Conservation (phyloP, 1,139 yeast species). For the Scheffersomyces titani region DNA sequence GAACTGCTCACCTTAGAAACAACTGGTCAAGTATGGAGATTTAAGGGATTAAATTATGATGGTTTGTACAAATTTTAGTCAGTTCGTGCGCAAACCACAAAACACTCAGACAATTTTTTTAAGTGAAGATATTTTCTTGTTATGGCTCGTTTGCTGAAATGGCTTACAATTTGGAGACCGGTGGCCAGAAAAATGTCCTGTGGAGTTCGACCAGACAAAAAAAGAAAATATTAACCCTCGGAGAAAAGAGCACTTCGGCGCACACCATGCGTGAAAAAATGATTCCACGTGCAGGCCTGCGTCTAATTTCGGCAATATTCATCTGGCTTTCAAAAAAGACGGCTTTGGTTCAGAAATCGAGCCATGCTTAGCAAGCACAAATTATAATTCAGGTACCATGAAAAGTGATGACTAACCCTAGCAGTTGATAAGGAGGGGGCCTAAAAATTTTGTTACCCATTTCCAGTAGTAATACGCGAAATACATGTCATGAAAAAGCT, state of each 20-base stretch:
- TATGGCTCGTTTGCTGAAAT: too few relatives aligned
- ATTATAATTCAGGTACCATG: neutral
- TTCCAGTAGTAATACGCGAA: neutral
- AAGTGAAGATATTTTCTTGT: too few relatives aligned
- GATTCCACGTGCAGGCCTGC: neutral
- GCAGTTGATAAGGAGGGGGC: neutral
- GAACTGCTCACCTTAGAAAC: neutral
- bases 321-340: neutral
- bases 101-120: neutral
- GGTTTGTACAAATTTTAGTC: neutral
- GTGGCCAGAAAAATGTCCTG: too few relatives aligned
- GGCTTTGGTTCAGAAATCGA: neutral
- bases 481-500: too few relatives aligned
- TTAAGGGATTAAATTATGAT: conserved; percentile 1
- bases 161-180: too few relatives aligned
- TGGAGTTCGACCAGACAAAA: neutral
- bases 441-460: too few relatives aligned
- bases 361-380: neutral
- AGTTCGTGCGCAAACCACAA: neutral
- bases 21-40: neutral
- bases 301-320: neutral
- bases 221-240: neutral
- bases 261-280: neutral
- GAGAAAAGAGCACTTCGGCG: neutral
- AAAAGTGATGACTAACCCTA: neutral